Conservation (phyloP, 148 eudicot genomes). For the Bassia scoparia region DNA sequence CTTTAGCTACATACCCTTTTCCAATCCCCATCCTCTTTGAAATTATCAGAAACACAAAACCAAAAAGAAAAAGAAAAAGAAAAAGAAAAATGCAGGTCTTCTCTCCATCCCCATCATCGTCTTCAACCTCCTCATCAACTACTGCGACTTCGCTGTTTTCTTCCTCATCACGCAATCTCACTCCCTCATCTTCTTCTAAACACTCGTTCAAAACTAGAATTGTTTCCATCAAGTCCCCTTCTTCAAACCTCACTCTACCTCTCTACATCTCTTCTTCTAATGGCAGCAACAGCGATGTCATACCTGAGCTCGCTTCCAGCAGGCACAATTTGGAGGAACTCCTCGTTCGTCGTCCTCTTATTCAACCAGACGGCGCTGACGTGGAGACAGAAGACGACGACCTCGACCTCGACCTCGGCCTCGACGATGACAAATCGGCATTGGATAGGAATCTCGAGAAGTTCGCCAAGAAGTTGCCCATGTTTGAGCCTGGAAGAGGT, state of each 20-base stretch:
- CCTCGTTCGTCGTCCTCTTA: constrained; percentile 66
- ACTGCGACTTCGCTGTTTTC: constrained; percentile 37
- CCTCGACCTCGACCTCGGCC: constrained; percentile 14
- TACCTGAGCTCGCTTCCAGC: constrained; percentile 32
- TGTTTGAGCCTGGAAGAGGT: constrained; percentile 72
- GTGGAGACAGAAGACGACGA: constrained; percentile 9
- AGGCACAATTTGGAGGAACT: constrained; percentile 46
- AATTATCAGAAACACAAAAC: not conserved
- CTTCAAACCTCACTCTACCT: constrained; percentile 33
- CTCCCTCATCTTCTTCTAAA: constrained; percentile 26
- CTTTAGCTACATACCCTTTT: no score
- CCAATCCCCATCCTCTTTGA: constrained; percentile 12
- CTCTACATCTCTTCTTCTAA: constrained; percentile 37
- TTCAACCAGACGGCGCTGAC: constrained; percentile 33
- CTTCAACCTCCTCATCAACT: constrained; percentile 26
- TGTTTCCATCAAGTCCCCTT: constrained; percentile 38
- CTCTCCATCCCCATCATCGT: constrained; percentile 32
- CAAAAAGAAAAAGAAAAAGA: no score
- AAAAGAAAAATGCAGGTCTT: constrained; percentile 44
- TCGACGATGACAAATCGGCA: constrained; percentile 24
- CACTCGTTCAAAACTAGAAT: constrained; percentile 36
- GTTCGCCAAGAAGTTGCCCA: constrained; percentile 70
- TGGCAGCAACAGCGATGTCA: constrained; percentile 23
- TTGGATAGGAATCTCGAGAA: constrained; percentile 54
- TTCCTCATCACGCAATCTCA: constrained; percentile 30